phyloP scores from a whole-genome alignment of 306 rosid species.

The Castanea crenata region DNA sequence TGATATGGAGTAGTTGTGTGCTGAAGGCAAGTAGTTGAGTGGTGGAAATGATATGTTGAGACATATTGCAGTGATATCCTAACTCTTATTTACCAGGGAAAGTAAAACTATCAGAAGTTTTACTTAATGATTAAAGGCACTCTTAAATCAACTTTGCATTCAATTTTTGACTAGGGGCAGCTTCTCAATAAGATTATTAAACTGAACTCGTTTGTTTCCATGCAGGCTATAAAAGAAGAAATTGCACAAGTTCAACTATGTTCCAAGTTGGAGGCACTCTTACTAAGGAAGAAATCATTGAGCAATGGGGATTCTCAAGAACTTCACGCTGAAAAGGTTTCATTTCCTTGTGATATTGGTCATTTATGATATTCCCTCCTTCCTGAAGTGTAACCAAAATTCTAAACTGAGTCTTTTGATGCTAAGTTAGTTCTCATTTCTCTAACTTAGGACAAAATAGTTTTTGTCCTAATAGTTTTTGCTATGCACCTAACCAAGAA shows the following conservation, averaged over 20 bases:
- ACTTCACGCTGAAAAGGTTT: slow-evolving; percentile 75
- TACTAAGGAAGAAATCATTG: slow-evolving; percentile 64
- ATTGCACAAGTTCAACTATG: slow-evolving; percentile 49
- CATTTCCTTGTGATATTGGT: slow-evolving; percentile 24
- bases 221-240: slow-evolving; percentile 63
- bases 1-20: not conserved
- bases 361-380: slow-evolving; percentile 12
- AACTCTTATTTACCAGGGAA: not conserved
- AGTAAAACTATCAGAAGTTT: not conserved
- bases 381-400: not conserved
- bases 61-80: not conserved
- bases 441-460: slow-evolving; percentile 2
- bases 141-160: slow-evolving; percentile 9
- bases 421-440: slow-evolving; percentile 3
- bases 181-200: slow-evolving; percentile 14
- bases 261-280: slow-evolving; percentile 66
- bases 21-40: not conserved
- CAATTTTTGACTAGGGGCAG: slow-evolving; percentile 4
- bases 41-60: not conserved
- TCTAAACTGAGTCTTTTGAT: not conserved
- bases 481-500: not conserved
- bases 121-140: slow-evolving; percentile 2
- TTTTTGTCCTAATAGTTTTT: not conserved
- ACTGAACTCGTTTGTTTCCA: slow-evolving; percentile 21
- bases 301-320: slow-evolving; percentile 60